These are phyloP conservation scores for Fusarium zealandicum DNA, from an alignment of 2,329 filamentous ascomycete species.

Conservation along the genomic window DNA sequence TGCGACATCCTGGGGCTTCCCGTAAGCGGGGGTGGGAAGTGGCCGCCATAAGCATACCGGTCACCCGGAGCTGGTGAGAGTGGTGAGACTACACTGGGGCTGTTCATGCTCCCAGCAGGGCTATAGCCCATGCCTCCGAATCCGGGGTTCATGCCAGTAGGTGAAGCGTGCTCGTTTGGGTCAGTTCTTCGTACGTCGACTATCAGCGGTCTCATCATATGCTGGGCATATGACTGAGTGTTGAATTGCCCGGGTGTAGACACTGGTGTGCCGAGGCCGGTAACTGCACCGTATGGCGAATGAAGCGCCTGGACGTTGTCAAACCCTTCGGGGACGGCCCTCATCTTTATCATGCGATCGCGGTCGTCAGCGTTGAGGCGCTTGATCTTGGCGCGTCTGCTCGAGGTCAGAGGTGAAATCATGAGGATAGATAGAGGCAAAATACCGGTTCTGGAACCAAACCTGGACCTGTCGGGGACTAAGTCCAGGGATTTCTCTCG, in stretches of 20 bases:
- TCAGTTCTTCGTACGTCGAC: slow-evolving; percentile 71
- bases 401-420: slow-evolving; percentile 18
- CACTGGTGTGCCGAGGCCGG: slow-evolving; percentile 57
- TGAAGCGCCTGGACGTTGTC: slow-evolving; percentile 74
- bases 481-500: slow-evolving; percentile 87
- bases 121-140: slow-evolving; percentile 73
- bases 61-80: slow-evolving; percentile 63
- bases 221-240: slow-evolving; percentile 60
- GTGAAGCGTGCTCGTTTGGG: slow-evolving; percentile 71
- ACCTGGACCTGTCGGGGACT: slow-evolving; percentile 95
- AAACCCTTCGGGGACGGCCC: slow-evolving; percentile 73
- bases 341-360: slow-evolving; percentile 75
- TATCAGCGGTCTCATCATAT: slow-evolving; percentile 72
- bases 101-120: slow-evolving; percentile 57
- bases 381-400: slow-evolving; percentile 74
- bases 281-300: slow-evolving; percentile 70
- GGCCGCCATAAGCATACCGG: slow-evolving; percentile 60
- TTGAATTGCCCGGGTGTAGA: slow-evolving; percentile 58
- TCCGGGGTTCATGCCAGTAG: slow-evolving; percentile 70
- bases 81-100: slow-evolving; percentile 64
- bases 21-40: slow-evolving; percentile 56
- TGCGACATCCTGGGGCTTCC: slow-evolving; percentile 59
- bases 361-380: slow-evolving; percentile 73
- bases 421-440: not conserved
- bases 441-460: slow-evolving; percentile 97